Base-by-base conservation (phyloP, 805 yeast species). In the Yarrowia divulgata region DNA sequence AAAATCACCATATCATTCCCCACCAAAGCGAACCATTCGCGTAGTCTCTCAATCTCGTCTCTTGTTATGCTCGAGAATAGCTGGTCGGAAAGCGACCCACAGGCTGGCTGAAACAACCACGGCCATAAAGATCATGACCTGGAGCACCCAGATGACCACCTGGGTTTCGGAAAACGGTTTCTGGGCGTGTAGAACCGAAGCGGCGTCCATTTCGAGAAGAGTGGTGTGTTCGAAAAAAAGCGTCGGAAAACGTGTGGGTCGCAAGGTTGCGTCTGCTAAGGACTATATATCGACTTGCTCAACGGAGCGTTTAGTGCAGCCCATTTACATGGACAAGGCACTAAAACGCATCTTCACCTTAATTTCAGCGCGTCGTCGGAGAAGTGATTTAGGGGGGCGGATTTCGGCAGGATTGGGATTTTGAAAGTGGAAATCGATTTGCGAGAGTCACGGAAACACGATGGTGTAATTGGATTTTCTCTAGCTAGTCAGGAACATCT, bases 111-210 rank as follows among this genome's bases (percentile, higher is more conserved):
- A 57, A 4, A 16, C 39, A 6, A 57, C 37, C 10, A 43, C 50
- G 12, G 64, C 64, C 64, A 57, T 57, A 12, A 57, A 42, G 13
- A 40, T 10, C 64, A 57, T 57, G n/a, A 57, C 49, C n/a, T 57
- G 39, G 9, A 57, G 37, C 39, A 57, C 64, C 64, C 64, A 57
- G 40, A 57, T 12, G 16, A 43, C 6, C 7, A 32, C 64, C 49
- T 57, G 64, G 10, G 49, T 29, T 29, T 57, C 64, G 23, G 64
- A 10, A 39, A 57, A 57, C 12, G 49, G 48, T n/a, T 57, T 57
- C 9, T 52, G 55, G 16, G 58, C 32, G 43, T 54, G 60, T 7
- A 54, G 43, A 14, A 54, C 3, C 9, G 43, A 2, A 1, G 19
- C 9, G 12, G 29, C 34, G 60, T 37, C 45, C 45, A 54, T 54